These are phyloP conservation scores for Trichoderma cornu-damae DNA, from an alignment of 2,329 filamentous ascomycete genomes.

Conservation along the genomic window DNA sequence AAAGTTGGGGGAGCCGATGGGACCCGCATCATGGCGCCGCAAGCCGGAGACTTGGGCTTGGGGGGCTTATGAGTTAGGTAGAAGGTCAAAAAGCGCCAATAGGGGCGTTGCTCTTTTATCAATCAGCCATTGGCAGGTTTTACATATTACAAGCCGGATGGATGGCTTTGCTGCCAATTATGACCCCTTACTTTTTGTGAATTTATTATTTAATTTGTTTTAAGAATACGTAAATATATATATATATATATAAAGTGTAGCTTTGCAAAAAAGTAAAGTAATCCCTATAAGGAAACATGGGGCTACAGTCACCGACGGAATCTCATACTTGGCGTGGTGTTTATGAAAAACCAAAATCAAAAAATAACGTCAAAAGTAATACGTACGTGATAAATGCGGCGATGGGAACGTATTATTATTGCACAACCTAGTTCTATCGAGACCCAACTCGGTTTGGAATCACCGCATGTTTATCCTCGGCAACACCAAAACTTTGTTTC, in stretches of 20 bases:
- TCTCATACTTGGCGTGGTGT: background rate
- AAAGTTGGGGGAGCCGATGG: slow-evolving; percentile 26
- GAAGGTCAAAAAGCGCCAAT: slow-evolving; percentile 15
- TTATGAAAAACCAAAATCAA: background rate
- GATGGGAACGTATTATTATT: background rate
- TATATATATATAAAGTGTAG: no score
- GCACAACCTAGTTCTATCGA: background rate
- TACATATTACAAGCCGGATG: no score
- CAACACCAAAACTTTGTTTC: slow-evolving; percentile 23
- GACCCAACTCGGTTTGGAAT: slow-evolving; percentile 15
- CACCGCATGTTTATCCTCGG: slow-evolving; percentile 20
- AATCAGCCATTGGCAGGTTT: background rate
- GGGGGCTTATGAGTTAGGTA: no score
- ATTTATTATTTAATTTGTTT: no score
- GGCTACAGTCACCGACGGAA: no score
- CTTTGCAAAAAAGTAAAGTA: no score
- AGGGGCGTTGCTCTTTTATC: background rate
- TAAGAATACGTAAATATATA: no score
- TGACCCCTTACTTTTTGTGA: no score
- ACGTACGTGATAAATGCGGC: background rate
- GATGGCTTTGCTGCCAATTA: no score
- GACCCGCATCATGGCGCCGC: slow-evolving; percentile 19
- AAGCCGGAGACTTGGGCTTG: slow-evolving; percentile 7
- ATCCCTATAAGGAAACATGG: no score
- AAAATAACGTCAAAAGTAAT: background rate